A percentile compares a stretch with the other conserved stretches of the same genome.
phyloP scores from a whole-genome alignment of 345 rosid species.

The Hibiscus tridactylites region DNA sequence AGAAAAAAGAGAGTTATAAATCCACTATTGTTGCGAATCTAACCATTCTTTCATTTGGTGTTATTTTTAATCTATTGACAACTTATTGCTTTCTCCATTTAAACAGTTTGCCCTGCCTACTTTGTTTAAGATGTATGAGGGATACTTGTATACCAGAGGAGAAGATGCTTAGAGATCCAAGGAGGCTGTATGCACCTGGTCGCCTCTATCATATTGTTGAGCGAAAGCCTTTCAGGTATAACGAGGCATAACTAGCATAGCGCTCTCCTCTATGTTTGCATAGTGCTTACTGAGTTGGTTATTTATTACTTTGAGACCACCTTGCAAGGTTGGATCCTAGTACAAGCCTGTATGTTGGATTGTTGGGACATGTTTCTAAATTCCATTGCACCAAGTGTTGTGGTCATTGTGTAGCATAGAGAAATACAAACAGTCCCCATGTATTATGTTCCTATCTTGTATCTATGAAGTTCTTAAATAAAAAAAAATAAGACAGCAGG shows the following conservation, averaged over 20 bases:
- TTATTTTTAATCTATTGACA: not conserved
- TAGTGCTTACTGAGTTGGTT: not conserved
- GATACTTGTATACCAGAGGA: slow-evolving; percentile 90
- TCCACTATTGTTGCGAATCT: not conserved
- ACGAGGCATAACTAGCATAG: not conserved
- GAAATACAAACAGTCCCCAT: not conserved
- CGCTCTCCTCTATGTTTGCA: not conserved
- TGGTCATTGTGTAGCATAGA: not conserved
- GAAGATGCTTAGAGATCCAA: slow-evolving; percentile 87
- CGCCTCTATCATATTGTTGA: slow-evolving; percentile 96
- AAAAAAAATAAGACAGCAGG: not conserved
- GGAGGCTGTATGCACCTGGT: slow-evolving; percentile 95
- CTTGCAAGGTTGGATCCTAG: not conserved
- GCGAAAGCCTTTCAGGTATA: slow-evolving; percentile 76
- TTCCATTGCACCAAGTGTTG: not conserved
- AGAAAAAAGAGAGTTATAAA: not conserved
- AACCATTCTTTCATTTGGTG: not conserved
- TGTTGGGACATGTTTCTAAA: not conserved
- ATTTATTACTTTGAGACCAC: not conserved
- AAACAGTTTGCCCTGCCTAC: slow-evolving; percentile 80
- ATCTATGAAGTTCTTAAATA: not conserved
- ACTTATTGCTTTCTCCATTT: slow-evolving; percentile 10
- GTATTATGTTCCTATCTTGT: not conserved
- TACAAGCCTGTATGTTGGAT: not conserved
- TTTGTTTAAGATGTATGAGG: slow-evolving; percentile 86